phyloP scores from a whole-genome alignment of 768 basidiomycete genomes.

The Leccinum ochraceum region DNA sequence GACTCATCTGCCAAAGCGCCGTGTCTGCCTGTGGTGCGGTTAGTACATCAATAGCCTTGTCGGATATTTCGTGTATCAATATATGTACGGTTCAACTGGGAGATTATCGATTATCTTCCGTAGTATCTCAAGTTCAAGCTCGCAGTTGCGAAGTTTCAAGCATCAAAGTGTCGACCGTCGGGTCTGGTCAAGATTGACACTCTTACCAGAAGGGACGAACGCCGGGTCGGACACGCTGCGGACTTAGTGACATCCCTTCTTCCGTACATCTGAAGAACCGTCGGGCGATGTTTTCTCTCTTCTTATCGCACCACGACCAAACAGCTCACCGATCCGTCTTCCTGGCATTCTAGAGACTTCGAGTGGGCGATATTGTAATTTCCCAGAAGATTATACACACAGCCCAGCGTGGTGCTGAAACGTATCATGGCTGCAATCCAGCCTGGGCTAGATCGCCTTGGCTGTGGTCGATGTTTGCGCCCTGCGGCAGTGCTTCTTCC shows the following conservation, averaged over 20 bases:
- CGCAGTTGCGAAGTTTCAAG: neutral
- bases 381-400: neutral
- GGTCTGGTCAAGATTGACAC: neutral
- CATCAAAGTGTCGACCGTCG: neutral
- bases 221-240: neutral
- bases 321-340: neutral
- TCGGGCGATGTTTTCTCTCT: neutral
- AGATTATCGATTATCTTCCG: neutral
- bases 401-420: neutral
- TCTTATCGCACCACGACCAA: neutral
- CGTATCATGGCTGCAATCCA: neutral
- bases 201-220: too few relatives aligned
- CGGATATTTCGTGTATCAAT: neutral
- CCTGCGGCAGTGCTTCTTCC: neutral
- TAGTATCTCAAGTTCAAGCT: neutral
- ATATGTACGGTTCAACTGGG: too few relatives aligned
- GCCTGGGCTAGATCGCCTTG: neutral
- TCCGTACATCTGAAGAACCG: neutral
- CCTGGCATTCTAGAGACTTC: neutral
- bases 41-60: too few relatives aligned
- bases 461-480: neutral
- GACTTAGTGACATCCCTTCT: neutral
- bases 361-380: neutral
- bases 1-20: slow-evolving; percentile 16
- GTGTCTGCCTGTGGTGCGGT: slow-evolving; percentile 2